Conservation (phyloP, 78 protist genomes). For the Dictyostelium firmibasis region DNA sequence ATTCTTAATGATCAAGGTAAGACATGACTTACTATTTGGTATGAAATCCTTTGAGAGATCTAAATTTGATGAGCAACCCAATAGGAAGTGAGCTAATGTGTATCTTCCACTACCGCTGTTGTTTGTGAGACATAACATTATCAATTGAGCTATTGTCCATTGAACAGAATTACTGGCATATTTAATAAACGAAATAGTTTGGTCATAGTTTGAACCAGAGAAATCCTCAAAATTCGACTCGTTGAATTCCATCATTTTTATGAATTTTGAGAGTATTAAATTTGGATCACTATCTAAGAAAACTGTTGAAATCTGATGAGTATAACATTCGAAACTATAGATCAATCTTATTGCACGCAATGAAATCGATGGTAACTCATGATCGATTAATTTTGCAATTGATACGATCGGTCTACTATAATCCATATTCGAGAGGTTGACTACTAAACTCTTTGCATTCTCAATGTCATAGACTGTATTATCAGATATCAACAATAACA, state of each 20-base stretch:
- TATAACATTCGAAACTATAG: conserved; percentile 39
- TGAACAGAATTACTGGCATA: conserved; percentile 26
- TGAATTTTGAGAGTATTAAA: not conserved
- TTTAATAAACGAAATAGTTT: not conserved
- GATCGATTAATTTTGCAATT: conserved; percentile 46
- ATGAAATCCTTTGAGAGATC: conserved; percentile 23
- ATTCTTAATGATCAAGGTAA: conserved; percentile 6
- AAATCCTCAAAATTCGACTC: conserved; percentile 5
- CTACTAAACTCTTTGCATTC: conserved; percentile 12
- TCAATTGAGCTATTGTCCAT: conserved; percentile 60
- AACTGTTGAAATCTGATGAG: conserved; percentile 13
- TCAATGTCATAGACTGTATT: not conserved
- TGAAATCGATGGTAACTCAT: conserved; percentile 12
- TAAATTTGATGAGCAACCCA: conserved; percentile 37
- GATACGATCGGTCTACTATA: conserved; percentile 22
- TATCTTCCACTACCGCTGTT: not conserved
- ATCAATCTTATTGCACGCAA: conserved; percentile 34
- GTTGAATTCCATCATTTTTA: conserved; percentile 30
- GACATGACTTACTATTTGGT: conserved; percentile 20
- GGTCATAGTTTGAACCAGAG: conserved; percentile 21
- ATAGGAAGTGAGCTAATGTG: conserved; percentile 53
- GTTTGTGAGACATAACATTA: conserved; percentile 20
- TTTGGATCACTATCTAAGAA: conserved; percentile 22
- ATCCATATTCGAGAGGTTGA: not conserved
- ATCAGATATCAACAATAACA: conserved; percentile 37